Evolutionary conservation across 73 alveolate genomes (phyloP).

Genomic region (Paramecium biaurelia): DNA sequence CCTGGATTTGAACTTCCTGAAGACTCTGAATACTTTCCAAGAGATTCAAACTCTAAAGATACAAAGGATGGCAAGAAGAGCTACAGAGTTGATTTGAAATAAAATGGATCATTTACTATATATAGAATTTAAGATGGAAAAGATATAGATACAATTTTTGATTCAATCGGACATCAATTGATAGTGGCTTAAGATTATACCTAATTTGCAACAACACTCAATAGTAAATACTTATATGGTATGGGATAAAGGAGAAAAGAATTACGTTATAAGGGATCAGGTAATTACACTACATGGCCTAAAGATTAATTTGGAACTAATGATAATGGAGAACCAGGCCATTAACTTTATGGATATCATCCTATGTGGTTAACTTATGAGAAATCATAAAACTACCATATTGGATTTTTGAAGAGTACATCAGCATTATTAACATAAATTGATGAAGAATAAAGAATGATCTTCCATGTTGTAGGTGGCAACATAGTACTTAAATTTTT

Average conservation of each 20-base stretch:
- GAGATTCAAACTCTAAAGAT: not conserved
- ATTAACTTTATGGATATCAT: constrained; percentile 55
- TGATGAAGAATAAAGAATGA: constrained; percentile 25
- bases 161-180: not conserved
- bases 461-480: constrained; percentile 62
- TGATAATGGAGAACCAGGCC: constrained; percentile 45
- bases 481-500: constrained; percentile 51
- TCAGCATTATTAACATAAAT: constrained; percentile 47
- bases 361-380: constrained; percentile 61
- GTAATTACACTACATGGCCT: constrained; percentile 63
- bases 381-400: not conserved
- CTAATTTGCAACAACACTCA: not conserved
- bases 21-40: not conserved
- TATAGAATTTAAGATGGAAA: not conserved
- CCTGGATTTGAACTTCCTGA: constrained; percentile 43
- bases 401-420: constrained; percentile 37
- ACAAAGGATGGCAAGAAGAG: not conserved
- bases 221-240: not conserved
- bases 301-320: constrained; percentile 41
- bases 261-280: constrained; percentile 37
- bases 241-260: constrained; percentile 59
- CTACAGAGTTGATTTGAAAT: not conserved
- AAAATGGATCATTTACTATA: not conserved
- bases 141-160: not conserved
- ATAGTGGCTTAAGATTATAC: not conserved